A percentile compares a stretch with the other conserved stretches of the same genome.
Evolutionary conservation across 2,329 filamentous ascomycete genomes (phyloP).

Genomic region (Aspergillus tanneri): DNA sequence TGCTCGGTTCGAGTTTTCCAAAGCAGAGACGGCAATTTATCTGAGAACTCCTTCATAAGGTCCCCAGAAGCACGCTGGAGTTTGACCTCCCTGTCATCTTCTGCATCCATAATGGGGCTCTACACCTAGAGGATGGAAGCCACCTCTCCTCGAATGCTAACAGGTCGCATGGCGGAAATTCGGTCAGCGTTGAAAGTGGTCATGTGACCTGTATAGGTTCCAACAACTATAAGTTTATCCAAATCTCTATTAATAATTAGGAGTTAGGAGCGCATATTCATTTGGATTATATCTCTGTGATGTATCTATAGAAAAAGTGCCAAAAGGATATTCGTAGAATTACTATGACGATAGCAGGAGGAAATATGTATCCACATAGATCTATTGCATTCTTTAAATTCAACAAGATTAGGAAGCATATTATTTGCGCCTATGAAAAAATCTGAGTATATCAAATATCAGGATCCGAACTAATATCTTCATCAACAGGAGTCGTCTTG

Average conservation of each 20-base stretch:
- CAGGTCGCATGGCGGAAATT: conserved; percentile 20
- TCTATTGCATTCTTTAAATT: no score
- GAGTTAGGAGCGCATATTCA: no score
- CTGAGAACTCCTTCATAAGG: conserved; percentile 43
- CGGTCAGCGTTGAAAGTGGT: conserved; percentile 3
- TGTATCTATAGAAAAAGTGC: no score
- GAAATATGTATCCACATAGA: no score
- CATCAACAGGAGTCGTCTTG: conserved; percentile 10
- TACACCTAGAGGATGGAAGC: background rate
- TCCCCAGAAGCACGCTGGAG: conserved; percentile 48
- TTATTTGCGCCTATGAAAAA: background rate
- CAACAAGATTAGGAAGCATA: no score
- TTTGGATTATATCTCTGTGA: no score
- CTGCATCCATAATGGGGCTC: conserved; percentile 42
- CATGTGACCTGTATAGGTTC: conserved; percentile 13
- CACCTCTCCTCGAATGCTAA: conserved; percentile 6
- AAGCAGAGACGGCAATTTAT: conserved; percentile 44
- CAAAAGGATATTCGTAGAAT: no score
- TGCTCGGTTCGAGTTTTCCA: conserved; percentile 35
- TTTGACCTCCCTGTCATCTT: conserved; percentile 46
- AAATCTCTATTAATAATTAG: no score
- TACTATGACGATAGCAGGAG: no score
- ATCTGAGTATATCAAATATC: conserved; percentile 16
- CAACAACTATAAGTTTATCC: no score
- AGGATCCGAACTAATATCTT: conserved; percentile 3